Evolutionary conservation across 2,329 filamentous ascomycete species (phyloP).

Genomic region (Colletotrichum viniferum): DNA sequence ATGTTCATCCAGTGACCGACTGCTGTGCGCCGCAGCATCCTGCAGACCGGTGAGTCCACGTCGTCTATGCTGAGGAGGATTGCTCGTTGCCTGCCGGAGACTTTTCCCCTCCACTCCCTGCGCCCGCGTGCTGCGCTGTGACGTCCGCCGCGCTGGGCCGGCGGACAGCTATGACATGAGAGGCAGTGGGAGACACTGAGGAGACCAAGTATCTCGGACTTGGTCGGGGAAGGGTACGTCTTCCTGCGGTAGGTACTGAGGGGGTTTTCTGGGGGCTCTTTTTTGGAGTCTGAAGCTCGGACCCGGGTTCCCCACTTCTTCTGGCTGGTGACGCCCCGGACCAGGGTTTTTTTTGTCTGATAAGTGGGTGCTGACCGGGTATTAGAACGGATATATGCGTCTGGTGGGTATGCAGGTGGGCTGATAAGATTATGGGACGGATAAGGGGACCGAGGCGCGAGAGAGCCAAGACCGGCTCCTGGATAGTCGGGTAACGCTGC

Average conservation of each 20-base stretch:
- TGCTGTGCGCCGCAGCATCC: neutral
- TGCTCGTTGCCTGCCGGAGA: neutral
- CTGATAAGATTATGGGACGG: slow-evolving; percentile 14
- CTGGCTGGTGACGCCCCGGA: neutral
- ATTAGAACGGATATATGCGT: slow-evolving; percentile 16
- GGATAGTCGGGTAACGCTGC: neutral
- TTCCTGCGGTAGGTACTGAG: neutral
- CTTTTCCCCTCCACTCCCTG: neutral
- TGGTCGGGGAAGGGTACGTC: neutral
- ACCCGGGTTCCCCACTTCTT: neutral
- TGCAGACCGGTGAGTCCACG: neutral
- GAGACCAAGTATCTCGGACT: neutral
- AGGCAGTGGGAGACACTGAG: neutral
- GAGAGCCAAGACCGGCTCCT: neutral
- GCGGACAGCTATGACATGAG: neutral
- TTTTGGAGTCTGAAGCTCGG: neutral
- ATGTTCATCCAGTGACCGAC: neutral
- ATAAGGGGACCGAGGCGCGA: slow-evolving; percentile 6
- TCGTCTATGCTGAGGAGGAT: neutral
- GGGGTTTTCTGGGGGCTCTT: neutral
- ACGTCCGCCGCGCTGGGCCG: neutral
- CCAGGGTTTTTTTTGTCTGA: neutral
- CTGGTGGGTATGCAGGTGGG: neutral
- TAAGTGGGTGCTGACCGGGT: slow-evolving; percentile 5
- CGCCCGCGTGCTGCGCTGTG: neutral